Percentiles rank a stretch among this genome's conserved stretches.
These are phyloP conservation scores for Sphaerulina populicola DNA, from an alignment of 2,329 filamentous ascomycete genomes.

Conservation along the genomic window DNA sequence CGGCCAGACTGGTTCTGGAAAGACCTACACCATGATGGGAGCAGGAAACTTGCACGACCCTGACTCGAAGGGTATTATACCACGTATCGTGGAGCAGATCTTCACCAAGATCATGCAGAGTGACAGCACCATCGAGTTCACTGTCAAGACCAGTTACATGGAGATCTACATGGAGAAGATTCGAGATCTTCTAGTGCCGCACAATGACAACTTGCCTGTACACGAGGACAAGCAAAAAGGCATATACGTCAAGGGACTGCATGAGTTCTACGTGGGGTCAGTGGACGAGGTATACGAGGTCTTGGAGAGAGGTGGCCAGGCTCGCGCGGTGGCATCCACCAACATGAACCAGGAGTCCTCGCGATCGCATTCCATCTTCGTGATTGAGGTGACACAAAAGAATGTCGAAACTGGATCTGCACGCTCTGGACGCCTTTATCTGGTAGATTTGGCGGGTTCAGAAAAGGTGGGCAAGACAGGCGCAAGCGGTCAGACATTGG, in stretches of 20 bases:
- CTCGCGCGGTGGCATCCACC: conserved; percentile 85
- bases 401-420: conserved; percentile 93
- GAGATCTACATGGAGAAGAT: conserved; percentile 99
- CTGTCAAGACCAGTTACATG: conserved; percentile 98
- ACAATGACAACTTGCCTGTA: conserved; percentile 94
- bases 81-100: conserved; percentile 94
- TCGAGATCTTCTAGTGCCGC: conserved; percentile 80
- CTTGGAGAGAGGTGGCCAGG: conserved; percentile 82
- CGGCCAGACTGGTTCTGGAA: conserved; percentile 94
- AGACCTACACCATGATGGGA: conserved; percentile 99
- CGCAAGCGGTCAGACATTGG: conserved; percentile 89
- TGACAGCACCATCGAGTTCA: conserved; percentile 91
- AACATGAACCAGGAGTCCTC: conserved; percentile 99
- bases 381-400: conserved; percentile 94
- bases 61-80: conserved; percentile 83
- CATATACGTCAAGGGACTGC: conserved; percentile 89
- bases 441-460: conserved; percentile 95
- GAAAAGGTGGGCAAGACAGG: conserved; percentile 99
- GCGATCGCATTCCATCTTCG: conserved; percentile 95
- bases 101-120: conserved; percentile 91
- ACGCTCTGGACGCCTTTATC: conserved; percentile 91
- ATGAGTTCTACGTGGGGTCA: conserved; percentile 92
- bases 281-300: conserved; percentile 95
- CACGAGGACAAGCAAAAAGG: conserved; percentile 95
- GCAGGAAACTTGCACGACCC: conserved; percentile 80